phyloP scores from a whole-genome alignment of 2,329 filamentous ascomycete species.

The Xylaria polymorpha region DNA sequence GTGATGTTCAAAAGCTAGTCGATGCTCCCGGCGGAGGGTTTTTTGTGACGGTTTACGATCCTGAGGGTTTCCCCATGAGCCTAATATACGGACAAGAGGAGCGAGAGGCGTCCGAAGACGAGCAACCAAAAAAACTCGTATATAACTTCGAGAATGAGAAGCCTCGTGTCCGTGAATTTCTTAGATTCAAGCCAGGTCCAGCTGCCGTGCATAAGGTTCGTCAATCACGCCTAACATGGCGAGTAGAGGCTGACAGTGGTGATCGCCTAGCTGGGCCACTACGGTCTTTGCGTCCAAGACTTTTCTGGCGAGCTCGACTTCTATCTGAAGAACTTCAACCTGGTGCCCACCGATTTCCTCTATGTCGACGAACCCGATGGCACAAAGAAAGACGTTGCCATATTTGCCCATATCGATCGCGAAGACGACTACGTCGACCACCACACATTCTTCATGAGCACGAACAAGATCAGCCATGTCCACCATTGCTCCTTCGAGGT shows the following conservation, averaged over 20 bases:
- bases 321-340: slow-evolving; percentile 36
- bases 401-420: slow-evolving; percentile 38
- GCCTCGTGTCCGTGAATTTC: slow-evolving; percentile 34
- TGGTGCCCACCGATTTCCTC: slow-evolving; percentile 36
- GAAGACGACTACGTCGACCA: slow-evolving; percentile 37
- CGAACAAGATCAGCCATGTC: slow-evolving; percentile 34
- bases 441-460: slow-evolving; percentile 38
- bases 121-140: slow-evolving; percentile 30
- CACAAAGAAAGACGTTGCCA: slow-evolving; percentile 31
- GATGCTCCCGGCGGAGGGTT: slow-evolving; percentile 29
- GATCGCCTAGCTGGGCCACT: slow-evolving; percentile 31
- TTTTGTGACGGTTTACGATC: slow-evolving; percentile 30
- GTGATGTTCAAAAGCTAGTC: slow-evolving; percentile 29
- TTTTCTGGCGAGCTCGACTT: slow-evolving; percentile 32
- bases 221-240: neutral
- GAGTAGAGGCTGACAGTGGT: slow-evolving; percentile 11
- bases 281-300: slow-evolving; percentile 35
- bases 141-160: slow-evolving; percentile 38
- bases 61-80: slow-evolving; percentile 33
- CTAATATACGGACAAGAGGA: slow-evolving; percentile 32
- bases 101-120: slow-evolving; percentile 25
- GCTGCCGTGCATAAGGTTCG: slow-evolving; percentile 37
- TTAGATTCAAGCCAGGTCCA: slow-evolving; percentile 35
- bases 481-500: slow-evolving; percentile 38
- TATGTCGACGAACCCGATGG: slow-evolving; percentile 33